Base-by-base conservation (phyloP, 345 rosid species). In the Sisymbrium irio region DNA sequence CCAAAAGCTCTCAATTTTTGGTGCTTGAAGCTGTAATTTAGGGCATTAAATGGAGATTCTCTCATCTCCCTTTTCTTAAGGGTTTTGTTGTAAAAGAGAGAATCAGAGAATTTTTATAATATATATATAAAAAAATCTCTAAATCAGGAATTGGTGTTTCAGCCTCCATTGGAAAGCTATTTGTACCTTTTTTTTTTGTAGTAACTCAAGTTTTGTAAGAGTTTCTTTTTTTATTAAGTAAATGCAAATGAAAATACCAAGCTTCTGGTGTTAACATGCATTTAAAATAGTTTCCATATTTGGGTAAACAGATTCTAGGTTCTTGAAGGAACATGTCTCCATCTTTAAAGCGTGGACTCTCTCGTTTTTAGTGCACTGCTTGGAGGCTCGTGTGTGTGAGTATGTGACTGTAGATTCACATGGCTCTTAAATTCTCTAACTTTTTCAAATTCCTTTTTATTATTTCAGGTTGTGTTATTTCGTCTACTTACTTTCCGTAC, bases 391-490 rank as follows among this genome's bases (percentile, higher is more conserved):
- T 42, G 69, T 54, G 46, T 57, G 50, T 61, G 28, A 44, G 3
- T 13, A 15, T 36, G 59, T 54, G 14, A 76, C 79, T 76, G 79
- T 76, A 54, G 32, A 36, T 63, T 76, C 79, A 76, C 79, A 76
- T 76, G 79, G 35, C 75, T 62, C 58, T 76, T 61, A 40, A 74
- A 65, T 74, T 65, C 60, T 57, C 67, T 4, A 41, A 13, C 44
- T 65, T 74, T 73, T 63, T 57, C 37, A 41, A 18, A 19, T 1
- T 15, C 19, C 7, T 32, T 32, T 32, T 30, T 30, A 4, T 30
- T 6, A 32, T 22, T 66, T 61, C 66, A 75, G 14, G 62, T 51
- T 61, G 32, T 75, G 69, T 53, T 60, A 51, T 60, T 67, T 75
- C 69, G 6, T 53, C 63, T 44, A 61, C 69, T 32, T 61, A 18